Evolutionary conservation across 257 asterid genomes (phyloP).

Genomic region (Oldenlandia corymbosa): DNA sequence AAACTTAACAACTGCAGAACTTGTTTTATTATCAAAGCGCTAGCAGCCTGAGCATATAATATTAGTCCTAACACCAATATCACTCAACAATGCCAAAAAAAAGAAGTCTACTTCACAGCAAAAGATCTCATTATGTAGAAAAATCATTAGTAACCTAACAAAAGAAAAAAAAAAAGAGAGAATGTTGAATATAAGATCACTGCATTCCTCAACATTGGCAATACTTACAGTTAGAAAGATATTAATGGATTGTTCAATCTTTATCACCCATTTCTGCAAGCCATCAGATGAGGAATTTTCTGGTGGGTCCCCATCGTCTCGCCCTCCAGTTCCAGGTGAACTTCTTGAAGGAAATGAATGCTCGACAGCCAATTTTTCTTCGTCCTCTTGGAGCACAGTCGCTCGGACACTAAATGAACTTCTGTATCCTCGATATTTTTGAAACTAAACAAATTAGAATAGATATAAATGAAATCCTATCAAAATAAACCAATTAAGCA

Average conservation of each 20-base stretch:
- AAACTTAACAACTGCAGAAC: background rate
- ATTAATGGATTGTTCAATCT: conserved; percentile 86
- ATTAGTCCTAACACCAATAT: background rate
- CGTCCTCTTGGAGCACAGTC: conserved; percentile 63
- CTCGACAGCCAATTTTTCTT: conserved; percentile 66
- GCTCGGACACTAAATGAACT: conserved; percentile 48
- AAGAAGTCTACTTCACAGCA: background rate
- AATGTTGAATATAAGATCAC: too few relatives aligned
- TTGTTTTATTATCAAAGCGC: background rate
- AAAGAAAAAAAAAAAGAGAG: background rate
- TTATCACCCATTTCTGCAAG: conserved; percentile 57
- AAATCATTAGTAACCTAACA: background rate
- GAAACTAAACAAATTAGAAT: conserved; percentile 12
- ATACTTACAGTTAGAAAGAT: conserved; percentile 65
- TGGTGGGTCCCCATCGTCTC: conserved; percentile 29
- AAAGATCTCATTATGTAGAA: background rate
- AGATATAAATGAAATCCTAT: background rate
- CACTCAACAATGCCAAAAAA: background rate
- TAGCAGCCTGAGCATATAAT: background rate
- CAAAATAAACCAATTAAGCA: background rate
- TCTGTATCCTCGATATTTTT: conserved; percentile 24
- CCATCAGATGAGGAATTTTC: conserved; percentile 43
- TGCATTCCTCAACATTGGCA: too few relatives aligned
- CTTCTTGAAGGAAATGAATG: conserved; percentile 53
- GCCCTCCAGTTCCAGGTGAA: conserved; percentile 52